Evolutionary conservation across 495 filamentous ascomycete species (phyloP).

Genomic region (Aspergillus affinis): DNA sequence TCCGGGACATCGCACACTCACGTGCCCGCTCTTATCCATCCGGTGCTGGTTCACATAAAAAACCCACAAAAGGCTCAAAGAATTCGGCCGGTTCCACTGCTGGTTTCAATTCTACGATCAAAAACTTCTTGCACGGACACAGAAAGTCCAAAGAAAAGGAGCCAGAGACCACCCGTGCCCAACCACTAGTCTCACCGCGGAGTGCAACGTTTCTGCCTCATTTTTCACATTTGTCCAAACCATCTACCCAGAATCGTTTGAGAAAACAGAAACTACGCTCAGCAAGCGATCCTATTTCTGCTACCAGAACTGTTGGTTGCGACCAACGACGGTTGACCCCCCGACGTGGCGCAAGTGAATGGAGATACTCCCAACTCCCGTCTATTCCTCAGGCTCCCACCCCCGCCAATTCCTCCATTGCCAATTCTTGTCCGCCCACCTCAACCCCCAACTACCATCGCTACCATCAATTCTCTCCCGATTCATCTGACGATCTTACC

Average conservation of each 20-base stretch:
- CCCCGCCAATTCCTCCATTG: background rate
- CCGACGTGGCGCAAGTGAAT: constrained; percentile 2
- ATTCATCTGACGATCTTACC: background rate
- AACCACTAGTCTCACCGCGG: background rate
- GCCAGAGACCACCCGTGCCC: background rate
- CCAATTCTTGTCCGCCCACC: background rate
- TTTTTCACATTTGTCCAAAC: background rate
- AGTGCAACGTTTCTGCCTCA: background rate
- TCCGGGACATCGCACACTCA: background rate
- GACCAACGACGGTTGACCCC: background rate
- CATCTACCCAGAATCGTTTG: background rate
- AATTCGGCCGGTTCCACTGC: background rate
- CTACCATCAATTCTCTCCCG: background rate
- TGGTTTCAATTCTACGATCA: constrained; percentile 12
- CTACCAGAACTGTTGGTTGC: background rate
- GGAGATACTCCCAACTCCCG: background rate
- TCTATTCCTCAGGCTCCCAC: background rate
- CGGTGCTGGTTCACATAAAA: background rate
- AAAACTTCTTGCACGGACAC: constrained; percentile 11
- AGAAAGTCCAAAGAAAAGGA: background rate
- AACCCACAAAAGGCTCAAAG: background rate
- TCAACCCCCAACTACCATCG: background rate
- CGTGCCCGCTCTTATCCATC: background rate
- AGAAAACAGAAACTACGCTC: constrained; percentile 10
- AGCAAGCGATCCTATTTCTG: constrained; percentile 2